These are phyloP conservation scores for Mycocentrospora acerina DNA, from an alignment of 2,329 filamentous ascomycete genomes.

Conservation along the genomic window DNA sequence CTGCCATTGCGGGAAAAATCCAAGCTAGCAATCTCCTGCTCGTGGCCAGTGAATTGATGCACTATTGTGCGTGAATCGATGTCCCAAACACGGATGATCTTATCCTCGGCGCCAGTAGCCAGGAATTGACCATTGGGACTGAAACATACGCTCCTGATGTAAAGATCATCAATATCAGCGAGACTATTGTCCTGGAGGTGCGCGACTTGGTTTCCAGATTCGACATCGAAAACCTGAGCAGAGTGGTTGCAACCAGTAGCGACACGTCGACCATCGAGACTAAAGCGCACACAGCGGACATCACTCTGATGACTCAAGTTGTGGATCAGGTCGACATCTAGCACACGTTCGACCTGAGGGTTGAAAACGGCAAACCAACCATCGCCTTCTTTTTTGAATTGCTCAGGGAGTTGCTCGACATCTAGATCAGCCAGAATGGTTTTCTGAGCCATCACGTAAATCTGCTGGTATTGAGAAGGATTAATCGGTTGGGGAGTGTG, in stretches of 20 bases:
- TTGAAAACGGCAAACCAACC: slow-evolving; percentile 99
- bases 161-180: slow-evolving; percentile 86
- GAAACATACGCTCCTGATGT: slow-evolving; percentile 98
- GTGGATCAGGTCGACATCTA: slow-evolving; percentile 93
- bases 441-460: slow-evolving; percentile 41
- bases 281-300: slow-evolving; percentile 97
- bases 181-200: slow-evolving; percentile 86
- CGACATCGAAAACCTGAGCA: slow-evolving; percentile 98
- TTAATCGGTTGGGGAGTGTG: slow-evolving; percentile 93
- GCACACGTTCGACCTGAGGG: slow-evolving; percentile 79
- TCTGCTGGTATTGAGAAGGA: slow-evolving; percentile 49
- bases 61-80: slow-evolving; percentile 81
- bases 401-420: slow-evolving; percentile 77
- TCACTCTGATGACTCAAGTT: slow-evolving; percentile 92
- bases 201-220: slow-evolving; percentile 81
- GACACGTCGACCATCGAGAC: slow-evolving; percentile 90
- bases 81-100: slow-evolving; percentile 98
- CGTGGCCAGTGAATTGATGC: slow-evolving; percentile 92
- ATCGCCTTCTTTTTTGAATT: slow-evolving; percentile 82
- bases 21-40: slow-evolving; percentile 96
- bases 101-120: slow-evolving; percentile 95
- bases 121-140: slow-evolving; percentile 93
- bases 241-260: slow-evolving; percentile 96
- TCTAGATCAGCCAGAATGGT: slow-evolving; percentile 84
- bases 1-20: slow-evolving; percentile 93